Base-by-base conservation (phyloP, 1,284 basidiomycete genomes). In the Cutaneotrichosporon sp. region DNA sequence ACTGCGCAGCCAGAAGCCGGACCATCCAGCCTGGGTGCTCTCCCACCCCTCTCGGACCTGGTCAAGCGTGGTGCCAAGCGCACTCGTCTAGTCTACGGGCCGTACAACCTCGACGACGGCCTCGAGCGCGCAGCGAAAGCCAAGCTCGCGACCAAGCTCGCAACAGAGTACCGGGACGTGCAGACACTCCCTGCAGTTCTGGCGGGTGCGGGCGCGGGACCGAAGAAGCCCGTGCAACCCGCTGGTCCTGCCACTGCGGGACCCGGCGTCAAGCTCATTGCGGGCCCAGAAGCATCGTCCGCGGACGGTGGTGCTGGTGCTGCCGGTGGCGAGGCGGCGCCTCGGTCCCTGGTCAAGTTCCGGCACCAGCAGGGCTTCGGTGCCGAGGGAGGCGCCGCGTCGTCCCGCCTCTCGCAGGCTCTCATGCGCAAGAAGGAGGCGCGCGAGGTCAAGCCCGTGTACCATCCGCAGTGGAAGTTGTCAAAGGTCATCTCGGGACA, bases 401-500 rank as follows among this genome's bases (percentile, higher is more conserved):
- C 34, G 78, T 80, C 84, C 51, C 86, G 86, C 59, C 86, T 97
- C 57, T 91, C 91, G 18, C 88, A 92, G 73, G 92, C 92, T 0
- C 87, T 97, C 58, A 88, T 89, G 63, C 85, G 91, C 26, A 91
- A 95, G 81, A 93, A 96, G 82, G 92, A 92, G 63, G 91, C 90
- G 5, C 86, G 92, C 38, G 91, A 90, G 36, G 87, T 97, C 73
- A 96, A 97, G 80, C 97, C 96, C 2, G 90, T 89, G 9, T 97
- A 92, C 77, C 96, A 99, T 74, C 87, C 96, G 7, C 90, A 89
- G 73, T 64, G 96, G 96, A 97, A 97, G 81, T 88, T 99, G 61
- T 85, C 89, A 71, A 90, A 95, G 60, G 97, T 99, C 73, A 98
- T 99, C 68, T 97, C 94, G 1, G 96, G 96, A 0, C 96, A 99